Conservation (phyloP, 768 basidiomycete species). For the Suillus spraguei region DNA sequence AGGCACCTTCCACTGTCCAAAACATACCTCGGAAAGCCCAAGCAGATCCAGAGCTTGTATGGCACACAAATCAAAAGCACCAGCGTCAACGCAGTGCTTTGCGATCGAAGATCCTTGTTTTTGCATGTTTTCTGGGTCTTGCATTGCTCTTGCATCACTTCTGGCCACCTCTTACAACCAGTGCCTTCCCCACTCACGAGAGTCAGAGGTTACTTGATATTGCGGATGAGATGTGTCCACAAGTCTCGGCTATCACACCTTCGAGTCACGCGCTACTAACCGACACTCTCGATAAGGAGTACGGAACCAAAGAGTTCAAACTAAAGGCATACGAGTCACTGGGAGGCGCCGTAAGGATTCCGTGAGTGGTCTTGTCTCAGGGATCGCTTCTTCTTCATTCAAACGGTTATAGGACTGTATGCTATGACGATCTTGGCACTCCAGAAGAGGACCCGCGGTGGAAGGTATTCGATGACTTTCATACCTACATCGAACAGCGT, state of each 20-base stretch:
- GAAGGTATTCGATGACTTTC: conserved; percentile 31
- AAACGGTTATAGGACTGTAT: conserved; percentile 46
- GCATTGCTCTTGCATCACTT: conserved; percentile 10
- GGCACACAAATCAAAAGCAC: background rate
- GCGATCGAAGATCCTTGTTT: background rate
- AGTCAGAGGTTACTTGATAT: background rate
- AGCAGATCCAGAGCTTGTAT: conserved; percentile 19
- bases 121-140: conserved; percentile 17
- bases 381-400: background rate
- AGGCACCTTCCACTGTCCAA: background rate
- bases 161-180: conserved; percentile 8
- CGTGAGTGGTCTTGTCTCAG: conserved; percentile 19
- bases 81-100: background rate
- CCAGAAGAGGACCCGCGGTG: conserved; percentile 50
- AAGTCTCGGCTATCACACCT: conserved; percentile 22
- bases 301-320: conserved; percentile 28
- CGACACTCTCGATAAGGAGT: conserved; percentile 26
- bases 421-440: conserved; percentile 50
- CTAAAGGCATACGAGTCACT: conserved; percentile 34
- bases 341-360: conserved; percentile 38
- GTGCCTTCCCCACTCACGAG: background rate
- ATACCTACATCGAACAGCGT: conserved; percentile 36
- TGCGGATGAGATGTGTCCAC: conserved; percentile 28
- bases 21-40: conserved; percentile 2
- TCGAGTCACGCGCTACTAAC: conserved; percentile 21